A percentile compares a stretch with the other conserved stretches of the same genome.
Conservation (phyloP, 306 rosid species). For the Arachis stenosperma region DNA sequence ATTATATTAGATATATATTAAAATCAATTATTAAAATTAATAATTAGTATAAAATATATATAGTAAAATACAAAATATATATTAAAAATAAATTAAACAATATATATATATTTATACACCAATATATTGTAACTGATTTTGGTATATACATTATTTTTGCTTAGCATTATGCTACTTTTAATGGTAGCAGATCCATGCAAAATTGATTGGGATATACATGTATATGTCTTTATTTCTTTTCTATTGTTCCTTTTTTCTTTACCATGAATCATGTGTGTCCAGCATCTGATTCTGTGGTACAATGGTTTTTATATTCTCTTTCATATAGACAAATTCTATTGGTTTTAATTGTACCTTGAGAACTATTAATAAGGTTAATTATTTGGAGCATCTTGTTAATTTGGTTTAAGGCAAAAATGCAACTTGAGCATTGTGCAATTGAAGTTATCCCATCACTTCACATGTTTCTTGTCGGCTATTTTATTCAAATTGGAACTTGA, state of each 20-base stretch:
- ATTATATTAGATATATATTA: too few relatives aligned
- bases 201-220: conserved; percentile 29
- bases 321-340: conserved; percentile 31
- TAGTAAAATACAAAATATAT: too few relatives aligned
- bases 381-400: conserved; percentile 13
- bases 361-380: conserved; percentile 2
- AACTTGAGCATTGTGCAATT: conserved; percentile 45
- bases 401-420: conserved; percentile 23
- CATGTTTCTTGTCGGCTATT: conserved; percentile 55
- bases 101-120: too few relatives aligned
- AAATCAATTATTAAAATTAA: too few relatives aligned
- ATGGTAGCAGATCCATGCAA: conserved; percentile 41
- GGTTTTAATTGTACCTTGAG: background rate
- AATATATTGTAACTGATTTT: too few relatives aligned
- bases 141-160: too few relatives aligned
- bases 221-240: background rate
- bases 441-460: conserved; percentile 45
- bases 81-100: too few relatives aligned
- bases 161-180: conserved; percentile 4
- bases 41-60: too few relatives aligned
- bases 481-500: conserved; percentile 36
- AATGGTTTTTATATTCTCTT: conserved; percentile 43
- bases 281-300: conserved; percentile 47
- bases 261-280: conserved; percentile 47
- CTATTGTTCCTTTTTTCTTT: conserved; percentile 14